These are phyloP conservation scores for Oryza brachyantha DNA, from an alignment of 176 grass and related monocot species.

Conservation along the genomic window DNA sequence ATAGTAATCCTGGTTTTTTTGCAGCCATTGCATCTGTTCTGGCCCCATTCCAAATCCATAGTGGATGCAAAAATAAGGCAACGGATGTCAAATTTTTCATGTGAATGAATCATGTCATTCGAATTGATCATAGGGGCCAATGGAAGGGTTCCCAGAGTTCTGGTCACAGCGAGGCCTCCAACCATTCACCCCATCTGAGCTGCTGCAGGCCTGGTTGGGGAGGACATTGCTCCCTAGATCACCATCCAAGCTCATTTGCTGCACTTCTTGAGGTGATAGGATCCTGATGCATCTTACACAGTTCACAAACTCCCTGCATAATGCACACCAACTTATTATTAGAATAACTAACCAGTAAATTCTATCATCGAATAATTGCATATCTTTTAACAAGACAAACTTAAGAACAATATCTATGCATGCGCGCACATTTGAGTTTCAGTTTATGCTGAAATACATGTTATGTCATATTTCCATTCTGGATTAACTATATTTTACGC, in stretches of 20 bases:
- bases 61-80: not conserved
- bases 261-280: constrained; percentile 93
- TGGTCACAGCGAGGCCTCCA: constrained; percentile 73
- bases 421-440: not conserved
- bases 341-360: constrained; percentile 13
- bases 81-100: not conserved
- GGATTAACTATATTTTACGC: not conserved
- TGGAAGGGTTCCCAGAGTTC: constrained; percentile 64
- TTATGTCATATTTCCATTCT: not conserved
- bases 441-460: not conserved
- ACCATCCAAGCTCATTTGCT: constrained; percentile 92
- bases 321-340: constrained; percentile 12
- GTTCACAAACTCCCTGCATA: constrained; percentile 91
- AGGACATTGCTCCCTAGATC: constrained; percentile 75
- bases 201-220: constrained; percentile 82
- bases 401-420: not conserved
- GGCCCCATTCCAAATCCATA: constrained; percentile 1
- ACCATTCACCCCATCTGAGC: constrained; percentile 77
- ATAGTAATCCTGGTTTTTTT: not conserved
- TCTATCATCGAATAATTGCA: not conserved
- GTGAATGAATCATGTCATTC: constrained; percentile 41
- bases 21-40: not conserved
- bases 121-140: constrained; percentile 68
- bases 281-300: constrained; percentile 93
- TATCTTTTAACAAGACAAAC: not conserved